Percentiles rank a stretch among this genome's conserved stretches.
These are phyloP conservation scores for Fomitopsis schrenkii DNA, from an alignment of 1,284 basidiomycete species.

Conservation along the genomic window DNA sequence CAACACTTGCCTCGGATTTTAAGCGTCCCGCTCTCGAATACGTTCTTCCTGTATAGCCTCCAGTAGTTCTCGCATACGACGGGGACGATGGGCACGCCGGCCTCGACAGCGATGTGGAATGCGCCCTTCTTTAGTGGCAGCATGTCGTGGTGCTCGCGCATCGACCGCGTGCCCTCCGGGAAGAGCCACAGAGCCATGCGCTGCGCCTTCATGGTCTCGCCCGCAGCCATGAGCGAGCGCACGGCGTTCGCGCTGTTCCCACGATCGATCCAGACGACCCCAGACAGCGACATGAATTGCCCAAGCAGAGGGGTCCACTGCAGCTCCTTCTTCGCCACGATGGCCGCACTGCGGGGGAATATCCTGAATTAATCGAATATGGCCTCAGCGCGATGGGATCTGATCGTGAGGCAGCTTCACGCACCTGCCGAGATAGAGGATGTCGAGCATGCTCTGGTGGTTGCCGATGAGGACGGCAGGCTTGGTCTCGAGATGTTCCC, in stretches of 20 bases:
- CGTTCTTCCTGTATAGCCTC: slow-evolving; percentile 73
- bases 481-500: slow-evolving; percentile 68
- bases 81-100: slow-evolving; percentile 85
- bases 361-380: slow-evolving; percentile 44
- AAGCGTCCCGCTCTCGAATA: slow-evolving; percentile 77
- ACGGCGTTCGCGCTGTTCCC: slow-evolving; percentile 79
- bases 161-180: slow-evolving; percentile 88
- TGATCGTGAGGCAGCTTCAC: slow-evolving; percentile 16
- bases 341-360: slow-evolving; percentile 80
- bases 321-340: slow-evolving; percentile 94
- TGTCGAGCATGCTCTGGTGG: slow-evolving; percentile 92
- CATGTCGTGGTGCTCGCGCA: slow-evolving; percentile 60
- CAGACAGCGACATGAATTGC: slow-evolving; percentile 88
- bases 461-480: slow-evolving; percentile 85
- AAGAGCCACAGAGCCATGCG: slow-evolving; percentile 86
- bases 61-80: slow-evolving; percentile 95
- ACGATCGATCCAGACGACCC: slow-evolving; percentile 93
- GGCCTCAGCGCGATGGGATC: background rate
- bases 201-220: slow-evolving; percentile 75
- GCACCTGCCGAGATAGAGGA: slow-evolving; percentile 80
- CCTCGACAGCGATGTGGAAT: slow-evolving; percentile 93
- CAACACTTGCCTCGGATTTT: slow-evolving; percentile 72
- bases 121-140: slow-evolving; percentile 97
- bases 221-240: slow-evolving; percentile 74
- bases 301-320: slow-evolving; percentile 85